Conservation (phyloP, 176 grass and related monocot species). For the Aegilops umbellulata region DNA sequence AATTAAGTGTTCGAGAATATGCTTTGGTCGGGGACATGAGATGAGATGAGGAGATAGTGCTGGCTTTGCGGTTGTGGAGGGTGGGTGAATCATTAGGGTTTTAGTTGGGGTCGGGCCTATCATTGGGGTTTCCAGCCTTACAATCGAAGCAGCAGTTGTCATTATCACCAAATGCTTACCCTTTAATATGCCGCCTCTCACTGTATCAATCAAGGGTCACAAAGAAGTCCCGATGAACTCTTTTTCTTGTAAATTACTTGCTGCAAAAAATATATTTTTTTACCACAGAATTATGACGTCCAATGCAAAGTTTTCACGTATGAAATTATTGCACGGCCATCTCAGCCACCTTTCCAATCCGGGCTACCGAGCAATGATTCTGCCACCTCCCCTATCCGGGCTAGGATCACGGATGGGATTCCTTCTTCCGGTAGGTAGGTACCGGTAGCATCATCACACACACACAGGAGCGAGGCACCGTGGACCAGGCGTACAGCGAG, state of each 20-base stretch:
- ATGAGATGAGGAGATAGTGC: background rate
- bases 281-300: background rate
- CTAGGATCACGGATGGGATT: background rate
- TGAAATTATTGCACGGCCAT: background rate
- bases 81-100: background rate
- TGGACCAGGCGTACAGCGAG: background rate
- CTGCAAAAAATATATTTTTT: too few species aligned
- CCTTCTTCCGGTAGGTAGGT: background rate
- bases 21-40: background rate
- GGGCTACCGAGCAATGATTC: too few species aligned
- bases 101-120: background rate
- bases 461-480: background rate
- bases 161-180: background rate
- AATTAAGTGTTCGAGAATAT: background rate
- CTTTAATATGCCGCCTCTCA: background rate
- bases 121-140: constrained; percentile 13
- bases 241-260: background rate
- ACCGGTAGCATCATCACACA: background rate
- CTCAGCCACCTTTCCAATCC: background rate
- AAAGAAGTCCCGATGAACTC: background rate
- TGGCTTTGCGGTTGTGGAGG: background rate
- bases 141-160: background rate
- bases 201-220: too few species aligned
- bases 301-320: background rate
- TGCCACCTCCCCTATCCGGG: background rate